Evolutionary conservation across 2,329 filamentous ascomycete genomes (phyloP).

Genomic region (Parastagonospora nodorum): DNA sequence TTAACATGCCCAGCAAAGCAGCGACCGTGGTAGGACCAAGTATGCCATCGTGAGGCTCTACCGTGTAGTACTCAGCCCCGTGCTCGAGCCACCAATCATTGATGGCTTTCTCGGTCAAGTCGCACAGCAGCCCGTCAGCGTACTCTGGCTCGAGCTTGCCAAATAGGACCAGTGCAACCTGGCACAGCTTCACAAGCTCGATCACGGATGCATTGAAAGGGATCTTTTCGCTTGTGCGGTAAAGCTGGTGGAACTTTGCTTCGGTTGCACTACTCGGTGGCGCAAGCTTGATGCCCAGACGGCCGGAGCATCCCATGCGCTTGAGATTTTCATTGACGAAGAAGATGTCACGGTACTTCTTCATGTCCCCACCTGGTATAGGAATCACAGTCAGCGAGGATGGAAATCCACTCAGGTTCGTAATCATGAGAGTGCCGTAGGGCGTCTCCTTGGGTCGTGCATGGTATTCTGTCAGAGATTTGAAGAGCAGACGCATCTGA

Average conservation of each 20-base stretch:
- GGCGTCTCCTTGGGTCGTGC: slow-evolving; percentile 81
- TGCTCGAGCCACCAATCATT: slow-evolving; percentile 97
- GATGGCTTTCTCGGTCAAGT: slow-evolving; percentile 87
- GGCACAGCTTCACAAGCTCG: slow-evolving; percentile 89
- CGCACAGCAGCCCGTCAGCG: slow-evolving; percentile 89
- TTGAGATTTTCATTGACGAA: slow-evolving; percentile 96
- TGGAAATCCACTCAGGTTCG: slow-evolving; percentile 89
- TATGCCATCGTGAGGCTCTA: slow-evolving; percentile 90
- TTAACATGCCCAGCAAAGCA: slow-evolving; percentile 81
- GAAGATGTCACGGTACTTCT: slow-evolving; percentile 79
- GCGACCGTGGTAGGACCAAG: slow-evolving; percentile 90
- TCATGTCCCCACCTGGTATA: slow-evolving; percentile 84
- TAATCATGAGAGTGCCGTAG: slow-evolving; percentile 87
- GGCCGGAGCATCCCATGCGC: slow-evolving; percentile 86
- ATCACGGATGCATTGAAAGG: slow-evolving; percentile 78
- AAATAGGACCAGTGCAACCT: slow-evolving; percentile 86
- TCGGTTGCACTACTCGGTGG: slow-evolving; percentile 80
- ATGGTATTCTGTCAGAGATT: slow-evolving; percentile 82
- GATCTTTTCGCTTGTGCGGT: slow-evolving; percentile 83
- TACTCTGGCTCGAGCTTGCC: slow-evolving; percentile 86
- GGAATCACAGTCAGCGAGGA: slow-evolving; percentile 90
- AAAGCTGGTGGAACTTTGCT: slow-evolving; percentile 90
- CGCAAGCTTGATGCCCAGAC: slow-evolving; percentile 80
- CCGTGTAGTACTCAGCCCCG: slow-evolving; percentile 87
- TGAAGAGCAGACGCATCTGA: slow-evolving; percentile 80